phyloP scores from a whole-genome alignment of 257 asterid genomes.

The Catharanthus roseus region DNA sequence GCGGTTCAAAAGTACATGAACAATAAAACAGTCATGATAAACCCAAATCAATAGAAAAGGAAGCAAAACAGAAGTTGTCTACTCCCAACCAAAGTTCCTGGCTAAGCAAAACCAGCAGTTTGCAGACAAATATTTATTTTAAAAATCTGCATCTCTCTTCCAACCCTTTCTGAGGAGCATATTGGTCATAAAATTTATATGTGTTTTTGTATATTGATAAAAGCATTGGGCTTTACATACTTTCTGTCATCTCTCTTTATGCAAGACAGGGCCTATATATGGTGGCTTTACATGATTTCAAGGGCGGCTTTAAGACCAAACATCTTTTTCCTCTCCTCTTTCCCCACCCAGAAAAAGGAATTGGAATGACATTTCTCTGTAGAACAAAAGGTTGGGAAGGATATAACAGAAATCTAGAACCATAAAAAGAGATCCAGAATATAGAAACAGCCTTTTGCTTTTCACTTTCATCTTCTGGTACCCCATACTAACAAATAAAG shows the following conservation, averaged over 20 bases:
- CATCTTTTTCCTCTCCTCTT: not conserved
- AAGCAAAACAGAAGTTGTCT: not conserved
- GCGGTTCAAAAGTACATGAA: not conserved
- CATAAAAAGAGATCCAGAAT: not conserved
- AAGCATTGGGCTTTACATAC: not conserved
- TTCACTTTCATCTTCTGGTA: not conserved
- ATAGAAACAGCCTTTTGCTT: not conserved
- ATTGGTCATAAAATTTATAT: not conserved
- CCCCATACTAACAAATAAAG: not conserved
- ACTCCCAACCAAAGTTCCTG: not conserved
- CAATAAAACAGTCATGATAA: not conserved
- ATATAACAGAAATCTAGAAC: not conserved
- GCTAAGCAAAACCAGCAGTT: too few species aligned
- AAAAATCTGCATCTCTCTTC: not conserved
- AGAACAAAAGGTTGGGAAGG: not conserved
- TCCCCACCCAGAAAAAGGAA: not conserved
- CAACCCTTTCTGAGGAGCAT: not conserved
- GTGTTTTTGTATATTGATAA: not conserved
- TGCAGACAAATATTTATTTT: not conserved
- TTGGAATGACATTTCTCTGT: not conserved
- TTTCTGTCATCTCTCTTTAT: not conserved
- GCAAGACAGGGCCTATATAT: not conserved
- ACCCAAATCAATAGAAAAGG: not conserved
- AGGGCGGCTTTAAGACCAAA: not conserved
- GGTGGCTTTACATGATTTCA: not conserved